A percentile compares a stretch with the other conserved stretches of the same genome.
Evolutionary conservation across 768 basidiomycete species (phyloP).

Genomic region (Lyophyllum shimeji): DNA sequence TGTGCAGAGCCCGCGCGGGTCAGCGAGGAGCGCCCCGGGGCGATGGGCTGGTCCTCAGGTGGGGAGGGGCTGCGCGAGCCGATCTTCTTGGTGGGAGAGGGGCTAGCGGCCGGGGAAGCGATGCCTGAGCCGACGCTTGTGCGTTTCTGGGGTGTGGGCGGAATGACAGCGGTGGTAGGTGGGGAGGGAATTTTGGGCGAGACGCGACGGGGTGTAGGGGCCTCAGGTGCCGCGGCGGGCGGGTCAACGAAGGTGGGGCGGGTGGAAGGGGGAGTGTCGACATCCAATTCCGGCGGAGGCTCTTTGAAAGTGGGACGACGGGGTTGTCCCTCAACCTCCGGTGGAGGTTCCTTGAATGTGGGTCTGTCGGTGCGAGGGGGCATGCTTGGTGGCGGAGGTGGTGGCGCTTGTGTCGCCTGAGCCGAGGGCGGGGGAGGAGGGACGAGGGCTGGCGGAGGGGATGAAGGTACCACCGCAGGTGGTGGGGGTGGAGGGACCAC

Average conservation of each 20-base stretch:
- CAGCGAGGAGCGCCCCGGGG: slow-evolving; percentile 38
- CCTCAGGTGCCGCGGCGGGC: slow-evolving; percentile 25
- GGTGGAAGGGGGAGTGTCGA: slow-evolving; percentile 36
- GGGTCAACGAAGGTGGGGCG: slow-evolving; percentile 41
- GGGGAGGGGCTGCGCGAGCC: slow-evolving; percentile 47
- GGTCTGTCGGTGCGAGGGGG: slow-evolving; percentile 25
- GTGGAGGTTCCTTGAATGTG: slow-evolving; percentile 61
- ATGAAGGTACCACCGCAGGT: slow-evolving; percentile 18
- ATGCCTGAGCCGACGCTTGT: slow-evolving; percentile 33
- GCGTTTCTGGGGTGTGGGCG: slow-evolving; percentile 52
- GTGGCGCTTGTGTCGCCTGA: too few relatives aligned
- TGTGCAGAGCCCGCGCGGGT: slow-evolving; percentile 48
- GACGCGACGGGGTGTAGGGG: slow-evolving; percentile 18
- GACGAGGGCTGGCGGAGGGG: slow-evolving; percentile 29
- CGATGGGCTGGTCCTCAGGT: slow-evolving; percentile 35
- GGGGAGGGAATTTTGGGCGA: slow-evolving; percentile 33
- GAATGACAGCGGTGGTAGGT: slow-evolving; percentile 45
- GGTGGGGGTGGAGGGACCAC: slow-evolving; percentile 28
- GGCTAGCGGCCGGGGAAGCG: slow-evolving; percentile 20
- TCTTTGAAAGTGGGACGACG: slow-evolving; percentile 56
- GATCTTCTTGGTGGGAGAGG: slow-evolving; percentile 31
- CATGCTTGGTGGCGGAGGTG: slow-evolving; percentile 17
- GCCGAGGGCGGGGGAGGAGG: slow-evolving; percentile 19
- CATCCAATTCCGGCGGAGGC: slow-evolving; percentile 58
- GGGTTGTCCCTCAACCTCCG: slow-evolving; percentile 42